These are phyloP conservation scores for Xylaria telfairii DNA, from an alignment of 495 filamentous ascomycete species.

Conservation along the genomic window DNA sequence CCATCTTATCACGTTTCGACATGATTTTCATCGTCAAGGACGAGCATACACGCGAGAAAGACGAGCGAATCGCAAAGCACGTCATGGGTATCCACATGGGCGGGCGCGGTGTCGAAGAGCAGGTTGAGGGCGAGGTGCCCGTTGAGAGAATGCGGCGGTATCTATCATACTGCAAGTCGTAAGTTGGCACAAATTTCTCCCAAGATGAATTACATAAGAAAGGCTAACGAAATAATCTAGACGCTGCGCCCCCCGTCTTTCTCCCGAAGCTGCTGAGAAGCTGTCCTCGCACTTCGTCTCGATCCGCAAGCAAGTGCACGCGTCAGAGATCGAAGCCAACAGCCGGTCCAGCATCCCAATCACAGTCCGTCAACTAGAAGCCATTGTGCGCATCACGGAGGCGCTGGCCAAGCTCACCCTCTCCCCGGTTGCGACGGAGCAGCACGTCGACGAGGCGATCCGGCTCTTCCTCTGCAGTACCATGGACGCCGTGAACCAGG, in stretches of 20 bases:
- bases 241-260: slow-evolving; percentile 90
- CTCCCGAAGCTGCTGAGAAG: slow-evolving; percentile 91
- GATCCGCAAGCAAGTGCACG: slow-evolving; percentile 93
- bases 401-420: slow-evolving; percentile 91
- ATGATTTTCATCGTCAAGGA: slow-evolving; percentile 99
- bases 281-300: slow-evolving; percentile 97
- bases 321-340: slow-evolving; percentile 84
- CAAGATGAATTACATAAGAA: slow-evolving; percentile 9
- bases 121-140: slow-evolving; percentile 81
- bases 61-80: slow-evolving; percentile 94
- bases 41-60: slow-evolving; percentile 85
- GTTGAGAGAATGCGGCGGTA: slow-evolving; percentile 98
- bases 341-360: slow-evolving; percentile 92
- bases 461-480: slow-evolving; percentile 95
- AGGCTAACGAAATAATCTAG: slow-evolving; percentile 56
- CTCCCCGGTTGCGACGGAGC: slow-evolving; percentile 81
- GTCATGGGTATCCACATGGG: slow-evolving; percentile 99
- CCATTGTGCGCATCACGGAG: slow-evolving; percentile 96
- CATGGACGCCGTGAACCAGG: slow-evolving; percentile 97
- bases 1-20: slow-evolving; percentile 97
- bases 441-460: slow-evolving; percentile 97
- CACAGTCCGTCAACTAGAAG: slow-evolving; percentile 95
- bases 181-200: slow-evolving; percentile 44
- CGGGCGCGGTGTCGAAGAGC: slow-evolving; percentile 81
- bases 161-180: slow-evolving; percentile 97